A percentile compares a stretch with the other conserved stretches of the same genome.
phyloP scores from a whole-genome alignment of 345 rosid genomes.

The Microcos paniculata region DNA sequence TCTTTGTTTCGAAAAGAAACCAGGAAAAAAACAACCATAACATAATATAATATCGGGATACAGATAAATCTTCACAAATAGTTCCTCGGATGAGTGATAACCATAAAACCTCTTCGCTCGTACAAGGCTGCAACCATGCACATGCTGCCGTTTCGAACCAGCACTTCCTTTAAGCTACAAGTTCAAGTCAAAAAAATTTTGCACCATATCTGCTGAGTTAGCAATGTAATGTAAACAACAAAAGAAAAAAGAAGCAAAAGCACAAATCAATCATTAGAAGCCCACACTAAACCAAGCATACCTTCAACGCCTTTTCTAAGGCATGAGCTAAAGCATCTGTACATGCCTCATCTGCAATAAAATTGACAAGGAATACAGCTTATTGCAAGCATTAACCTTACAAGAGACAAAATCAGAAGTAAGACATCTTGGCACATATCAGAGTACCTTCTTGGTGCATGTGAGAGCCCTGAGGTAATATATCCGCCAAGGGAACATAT shows the following conservation, averaged over 20 bases:
- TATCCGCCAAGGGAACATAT: slow-evolving; percentile 72
- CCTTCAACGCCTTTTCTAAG: slow-evolving; percentile 87
- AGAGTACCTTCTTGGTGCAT: slow-evolving; percentile 48
- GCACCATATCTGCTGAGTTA: slow-evolving; percentile 11
- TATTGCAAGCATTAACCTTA: not conserved
- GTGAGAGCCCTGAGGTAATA: slow-evolving; percentile 32
- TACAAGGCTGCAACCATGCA: slow-evolving; percentile 80
- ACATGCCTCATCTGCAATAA: slow-evolving; percentile 48
- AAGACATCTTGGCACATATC: not conserved
- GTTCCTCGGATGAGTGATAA: slow-evolving; percentile 76
- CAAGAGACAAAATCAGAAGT: slow-evolving; percentile 1
- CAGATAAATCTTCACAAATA: slow-evolving; percentile 87
- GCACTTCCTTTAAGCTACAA: slow-evolving; percentile 67
- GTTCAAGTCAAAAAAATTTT: slow-evolving; percentile 22
- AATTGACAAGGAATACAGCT: slow-evolving; percentile 20
- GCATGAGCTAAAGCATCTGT: slow-evolving; percentile 51
- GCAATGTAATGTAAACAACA: not conserved
- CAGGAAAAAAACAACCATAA: not conserved
- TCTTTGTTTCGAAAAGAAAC: not conserved
- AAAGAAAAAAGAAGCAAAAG: slow-evolving; percentile 2
- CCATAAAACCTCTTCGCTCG: slow-evolving; percentile 89
- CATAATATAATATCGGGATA: slow-evolving; percentile 51
- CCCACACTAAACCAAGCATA: slow-evolving; percentile 25
- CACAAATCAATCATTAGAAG: slow-evolving; percentile 5
- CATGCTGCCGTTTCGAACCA: slow-evolving; percentile 76